Base-by-base conservation (phyloP, 1,284 basidiomycete genomes). In the Cryptococcus sp. region DNA sequence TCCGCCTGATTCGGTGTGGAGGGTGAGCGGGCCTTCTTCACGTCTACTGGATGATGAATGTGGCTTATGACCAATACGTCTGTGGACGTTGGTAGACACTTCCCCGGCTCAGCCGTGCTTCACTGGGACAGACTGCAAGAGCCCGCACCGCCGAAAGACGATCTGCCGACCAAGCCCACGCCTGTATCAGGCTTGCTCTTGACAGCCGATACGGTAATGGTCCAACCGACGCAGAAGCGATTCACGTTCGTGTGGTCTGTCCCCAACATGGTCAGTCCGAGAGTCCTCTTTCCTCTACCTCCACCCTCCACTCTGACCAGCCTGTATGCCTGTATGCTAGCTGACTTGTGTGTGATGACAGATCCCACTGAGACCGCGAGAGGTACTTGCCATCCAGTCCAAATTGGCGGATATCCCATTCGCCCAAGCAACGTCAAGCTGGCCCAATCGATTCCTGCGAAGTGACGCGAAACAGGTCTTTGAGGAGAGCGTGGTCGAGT, bases 221-320 rank as follows among this genome's bases (percentile, higher is more conserved):
- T 78, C 23, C 70, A 73, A 59, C 66, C 72, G 5, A 71, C 68
- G 22, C 71, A 74, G 47, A 61, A 50, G n/a, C 66, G 65, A 0
- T 77, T 79, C 58, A 73, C 76, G 0, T 79, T 77, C 61, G 65
- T 76, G 39, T 79, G 75, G 73, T 75, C 72, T n/a, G 70, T 66
- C 1, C 78, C 78, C 0, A 79, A 79, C 59, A 66, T 74, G 70
- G 76, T 75, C 53, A 62, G 75, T 59, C 19, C 4, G 6, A 3
- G 4, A 15, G 7, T 22, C 42, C 8, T 45, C 42, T n/a, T 11
- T 45, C 41, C 23, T 6, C 41, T 50, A 48, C 40, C 40, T 41
- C 11, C 40, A 41, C 40, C n/a, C n/a, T 11, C n/a, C 11, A 41
- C 11, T n/a, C n/a, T n/a, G n/a, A n/a, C n/a, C n/a, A n/a, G n/a